Evolutionary conservation across 2,329 filamentous ascomycete species (phyloP).

Genomic region (Pseudogymnoascus sp.): DNA sequence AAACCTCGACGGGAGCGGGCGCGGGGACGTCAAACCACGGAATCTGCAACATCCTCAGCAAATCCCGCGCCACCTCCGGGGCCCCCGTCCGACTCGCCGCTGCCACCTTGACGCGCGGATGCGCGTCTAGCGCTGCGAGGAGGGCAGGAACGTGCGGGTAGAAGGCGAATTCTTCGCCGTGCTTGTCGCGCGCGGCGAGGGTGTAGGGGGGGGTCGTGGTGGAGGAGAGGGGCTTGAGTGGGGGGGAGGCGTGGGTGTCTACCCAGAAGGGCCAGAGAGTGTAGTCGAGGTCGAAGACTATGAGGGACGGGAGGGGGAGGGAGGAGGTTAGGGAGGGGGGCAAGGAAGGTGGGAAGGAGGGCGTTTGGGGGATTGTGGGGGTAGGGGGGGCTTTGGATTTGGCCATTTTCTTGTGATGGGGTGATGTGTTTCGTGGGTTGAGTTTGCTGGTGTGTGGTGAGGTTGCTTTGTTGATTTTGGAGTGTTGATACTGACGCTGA

Average conservation of each 20-base stretch:
- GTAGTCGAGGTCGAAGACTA: conserved; percentile 96
- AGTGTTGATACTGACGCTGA: background rate
- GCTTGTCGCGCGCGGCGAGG: conserved; percentile 33
- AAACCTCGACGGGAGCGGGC: background rate
- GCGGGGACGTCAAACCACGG: conserved; percentile 21
- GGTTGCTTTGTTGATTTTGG: background rate
- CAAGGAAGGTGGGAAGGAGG: background rate
- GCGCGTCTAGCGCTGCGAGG: conserved; percentile 43
- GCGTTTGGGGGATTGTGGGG: background rate
- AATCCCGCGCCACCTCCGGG: conserved; percentile 69
- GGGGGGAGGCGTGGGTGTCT: conserved; percentile 79
- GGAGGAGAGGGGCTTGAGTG: conserved; percentile 45
- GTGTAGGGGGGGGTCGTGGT: conserved; percentile 24
- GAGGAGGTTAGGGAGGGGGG: conserved; percentile 28
- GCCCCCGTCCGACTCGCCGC: conserved; percentile 75
- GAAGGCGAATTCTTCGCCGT: conserved; percentile 61
- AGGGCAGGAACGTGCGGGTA: conserved; percentile 62
- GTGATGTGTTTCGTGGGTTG: background rate
- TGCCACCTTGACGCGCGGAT: conserved; percentile 46
- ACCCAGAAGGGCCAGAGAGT: conserved; percentile 99
- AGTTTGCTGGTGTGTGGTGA: background rate
- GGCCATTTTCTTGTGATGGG: background rate
- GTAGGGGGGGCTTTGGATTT: background rate
- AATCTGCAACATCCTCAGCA: conserved; percentile 66
- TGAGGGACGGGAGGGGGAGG: conserved; percentile 67